phyloP scores from a whole-genome alignment of 2,329 filamentous ascomycete species.

The Fusarium sp. region DNA sequence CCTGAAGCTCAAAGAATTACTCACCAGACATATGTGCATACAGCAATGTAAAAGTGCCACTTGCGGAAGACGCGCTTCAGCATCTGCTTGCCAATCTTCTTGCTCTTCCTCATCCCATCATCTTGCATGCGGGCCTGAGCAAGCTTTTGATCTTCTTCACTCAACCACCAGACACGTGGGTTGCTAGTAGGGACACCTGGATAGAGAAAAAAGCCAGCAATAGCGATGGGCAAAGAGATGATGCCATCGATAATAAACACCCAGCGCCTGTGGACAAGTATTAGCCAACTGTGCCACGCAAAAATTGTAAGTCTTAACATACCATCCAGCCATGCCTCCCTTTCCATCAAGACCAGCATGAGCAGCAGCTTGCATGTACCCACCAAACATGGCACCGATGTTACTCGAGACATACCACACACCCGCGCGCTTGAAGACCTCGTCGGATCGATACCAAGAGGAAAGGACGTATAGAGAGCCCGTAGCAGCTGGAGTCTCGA shows the following conservation, averaged over 20 bases:
- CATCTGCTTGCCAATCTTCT: constrained; percentile 48
- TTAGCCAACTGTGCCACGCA: not conserved
- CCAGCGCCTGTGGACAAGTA: constrained; percentile 46
- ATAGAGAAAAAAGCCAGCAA: constrained; percentile 50
- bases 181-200: constrained; percentile 47
- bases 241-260: constrained; percentile 56
- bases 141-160: constrained; percentile 44
- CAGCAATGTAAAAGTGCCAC: constrained; percentile 51
- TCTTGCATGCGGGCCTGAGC: constrained; percentile 46
- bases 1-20: not conserved
- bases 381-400: constrained; percentile 37
- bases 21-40: constrained; percentile 44
- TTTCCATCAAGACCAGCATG: constrained; percentile 35
- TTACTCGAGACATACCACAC: constrained; percentile 61
- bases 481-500: constrained; percentile 39
- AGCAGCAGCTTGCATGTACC: constrained; percentile 42
- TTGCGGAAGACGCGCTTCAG: constrained; percentile 46
- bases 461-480: constrained; percentile 52
- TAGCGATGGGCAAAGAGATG: constrained; percentile 43
- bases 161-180: constrained; percentile 49
- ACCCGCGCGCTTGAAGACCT: constrained; percentile 65
- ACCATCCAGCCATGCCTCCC: constrained; percentile 40
- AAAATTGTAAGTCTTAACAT: not conserved
- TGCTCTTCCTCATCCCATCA: constrained; percentile 42
- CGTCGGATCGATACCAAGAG: constrained; percentile 54